Evolutionary conservation across 345 rosid species (phyloP), one percentile per base, ranked within the genome.

Genomic region (Boechera divaricarpa): DNA sequence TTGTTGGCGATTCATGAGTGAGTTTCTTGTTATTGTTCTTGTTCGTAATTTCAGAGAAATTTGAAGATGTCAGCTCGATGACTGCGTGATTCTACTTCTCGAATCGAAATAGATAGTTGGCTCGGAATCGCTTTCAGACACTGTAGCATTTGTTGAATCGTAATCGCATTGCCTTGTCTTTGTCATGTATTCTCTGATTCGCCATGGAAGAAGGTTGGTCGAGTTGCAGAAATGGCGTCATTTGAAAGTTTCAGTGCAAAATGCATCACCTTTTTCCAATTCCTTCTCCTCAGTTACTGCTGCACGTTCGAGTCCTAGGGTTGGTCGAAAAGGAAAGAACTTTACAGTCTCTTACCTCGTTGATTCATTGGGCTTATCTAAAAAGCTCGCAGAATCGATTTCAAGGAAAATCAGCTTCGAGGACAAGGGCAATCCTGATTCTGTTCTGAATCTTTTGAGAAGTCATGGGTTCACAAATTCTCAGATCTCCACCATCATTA

Each of bases 171-270:
- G 3, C 21, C 8, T n/a, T 15, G n/a, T 45, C 15, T 21, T 21
- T 35, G 13, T 38, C 4, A 68, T 71, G 67, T 33, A 24, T 72
- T 38, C 69, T 49, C 52, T 60, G 31, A 36, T 38, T 0, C 39
- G 6, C 61, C 42, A 38, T 61, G 68, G 68, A 26, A 61, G 7
- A 48, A 62, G 52, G 29, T 26, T 12, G 1, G 5, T 36, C 10
- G 6, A 51, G 12, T 36, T 61, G 3, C 69, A 61, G 69, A 72
- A 62, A 61, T 51, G 60, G 49, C 21, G 39, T 47, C 1, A 24
- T 10, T 28, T 62, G 32, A 49, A 51, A 3, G 0, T 61, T 6
- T 0, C 10, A 5, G 28, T 59, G 7, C 45, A 12, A 49, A 39
- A 48, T 36, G 60, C 2, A 2, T 48, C n/a, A 33, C 2, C 69